Percentiles rank a stretch among this genome's conserved stretches.
phyloP scores from a whole-genome alignment of 257 asterid genomes.

The Nicotiana sylvestris region DNA sequence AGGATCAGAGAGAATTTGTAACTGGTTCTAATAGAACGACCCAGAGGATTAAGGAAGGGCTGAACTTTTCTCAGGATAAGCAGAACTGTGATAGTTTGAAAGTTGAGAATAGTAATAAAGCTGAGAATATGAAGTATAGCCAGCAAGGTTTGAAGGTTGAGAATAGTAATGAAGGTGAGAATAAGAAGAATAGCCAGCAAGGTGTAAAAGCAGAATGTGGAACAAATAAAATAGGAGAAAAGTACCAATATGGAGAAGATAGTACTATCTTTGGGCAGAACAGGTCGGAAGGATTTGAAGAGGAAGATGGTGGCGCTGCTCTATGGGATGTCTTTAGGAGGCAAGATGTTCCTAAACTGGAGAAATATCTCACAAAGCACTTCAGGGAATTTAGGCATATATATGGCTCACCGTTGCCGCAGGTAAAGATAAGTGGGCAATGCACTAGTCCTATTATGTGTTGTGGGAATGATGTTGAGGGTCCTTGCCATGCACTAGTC shows the following conservation, averaged over 20 bases:
- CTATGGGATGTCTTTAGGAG: conserved; percentile 91
- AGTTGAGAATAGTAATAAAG: background rate
- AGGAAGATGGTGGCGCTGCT: conserved; percentile 67
- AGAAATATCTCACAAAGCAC: conserved; percentile 47
- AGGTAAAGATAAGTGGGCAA: conserved; percentile 33
- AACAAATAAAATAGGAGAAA: background rate
- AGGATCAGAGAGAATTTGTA: conserved; percentile 13
- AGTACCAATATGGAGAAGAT: background rate
- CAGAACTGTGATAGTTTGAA: background rate
- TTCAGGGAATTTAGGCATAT: conserved; percentile 56
- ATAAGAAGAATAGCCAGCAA: background rate
- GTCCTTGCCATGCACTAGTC: no score
- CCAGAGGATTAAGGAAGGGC: background rate
- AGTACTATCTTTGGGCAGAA: background rate
- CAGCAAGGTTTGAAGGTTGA: background rate
- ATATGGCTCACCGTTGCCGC: conserved; percentile 18
- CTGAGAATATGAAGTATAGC: conserved; percentile 2
- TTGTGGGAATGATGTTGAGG: no score
- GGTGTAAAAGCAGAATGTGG: background rate
- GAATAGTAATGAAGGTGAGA: background rate
- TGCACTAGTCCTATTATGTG: no score
- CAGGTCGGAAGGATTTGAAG: conserved; percentile 14
- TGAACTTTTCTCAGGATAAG: background rate
- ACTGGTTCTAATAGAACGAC: background rate
- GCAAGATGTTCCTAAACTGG: conserved; percentile 64